A percentile compares a stretch with the other conserved stretches of the same genome.
phyloP scores from a whole-genome alignment of 768 basidiomycete genomes.

The Termitomyces sp. region DNA sequence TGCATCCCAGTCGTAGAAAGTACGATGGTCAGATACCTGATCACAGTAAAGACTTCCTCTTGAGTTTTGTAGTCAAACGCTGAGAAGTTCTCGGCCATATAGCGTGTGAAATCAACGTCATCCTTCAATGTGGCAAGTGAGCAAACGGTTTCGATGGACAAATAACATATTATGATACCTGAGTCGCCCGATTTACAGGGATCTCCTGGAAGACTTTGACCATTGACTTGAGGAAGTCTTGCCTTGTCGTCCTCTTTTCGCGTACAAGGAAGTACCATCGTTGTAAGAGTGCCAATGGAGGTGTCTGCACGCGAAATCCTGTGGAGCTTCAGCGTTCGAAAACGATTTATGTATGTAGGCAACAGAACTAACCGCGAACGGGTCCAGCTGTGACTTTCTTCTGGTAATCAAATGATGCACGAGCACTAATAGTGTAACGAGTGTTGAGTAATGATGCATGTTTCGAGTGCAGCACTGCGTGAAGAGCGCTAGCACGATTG shows the following conservation, averaged over 20 bases:
- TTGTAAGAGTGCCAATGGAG: constrained; percentile 71
- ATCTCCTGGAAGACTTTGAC: constrained; percentile 80
- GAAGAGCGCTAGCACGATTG: constrained; percentile 73
- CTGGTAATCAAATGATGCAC: constrained; percentile 82
- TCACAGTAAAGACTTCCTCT: constrained; percentile 85
- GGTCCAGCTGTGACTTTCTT: constrained; percentile 39
- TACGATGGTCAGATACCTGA: constrained; percentile 70
- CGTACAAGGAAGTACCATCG: constrained; percentile 89
- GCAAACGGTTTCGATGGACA: not conserved
- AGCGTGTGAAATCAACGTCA: constrained; percentile 82
- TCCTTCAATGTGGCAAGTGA: constrained; percentile 36
- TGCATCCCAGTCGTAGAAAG: constrained; percentile 80
- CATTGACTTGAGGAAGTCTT: constrained; percentile 83
- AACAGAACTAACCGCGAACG: constrained; percentile 43
- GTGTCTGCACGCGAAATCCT: constrained; percentile 65
- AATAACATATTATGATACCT: constrained; percentile 29
- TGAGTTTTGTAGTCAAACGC: constrained; percentile 92
- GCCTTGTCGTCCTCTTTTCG: constrained; percentile 81
- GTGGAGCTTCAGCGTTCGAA: constrained; percentile 1
- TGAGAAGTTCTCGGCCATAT: constrained; percentile 93
- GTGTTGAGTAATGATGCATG: constrained; percentile 87
- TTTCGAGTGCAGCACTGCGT: constrained; percentile 79
- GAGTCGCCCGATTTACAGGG: constrained; percentile 46
- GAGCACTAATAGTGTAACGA: constrained; percentile 76
- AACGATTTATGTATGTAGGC: not conserved